Evolutionary conservation across 2,329 filamentous ascomycete genomes (phyloP), one percentile per base, ranked within the genome.

Genomic region (Exophiala spinifera): DNA sequence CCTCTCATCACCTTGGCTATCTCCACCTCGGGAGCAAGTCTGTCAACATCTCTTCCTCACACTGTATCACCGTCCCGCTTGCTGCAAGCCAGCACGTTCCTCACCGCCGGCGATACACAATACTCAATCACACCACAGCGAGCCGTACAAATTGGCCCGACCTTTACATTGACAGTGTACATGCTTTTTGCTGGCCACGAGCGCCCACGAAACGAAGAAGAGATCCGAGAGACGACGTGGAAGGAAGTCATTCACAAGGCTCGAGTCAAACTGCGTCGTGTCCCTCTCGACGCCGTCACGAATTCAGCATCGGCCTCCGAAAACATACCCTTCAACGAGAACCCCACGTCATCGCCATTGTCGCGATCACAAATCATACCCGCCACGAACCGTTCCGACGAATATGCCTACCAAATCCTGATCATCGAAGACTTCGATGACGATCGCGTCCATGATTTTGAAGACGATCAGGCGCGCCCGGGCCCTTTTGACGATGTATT

Each of bases 171-270:
- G 6, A 95, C 91, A 0, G 75, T 97, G 62, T 99, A 97, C 70
- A 96, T 97, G 91, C 80, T 97, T 0, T 99, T 97, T 65, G 79
- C 86, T 1, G 88, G 90, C 1, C 91, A 97, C 69, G 76, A 85
- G 40, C 73, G 81, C 36, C 74, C 77, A 2, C 76, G 80, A 15
- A 75, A 80, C 63, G 72, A 83, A 71, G 71, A 83, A 68, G 72
- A 81, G 64, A 63, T 85, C 61, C 67, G 87, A 73, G 71, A 85
- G 73, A 76, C 90, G 0, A 87, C 91, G 0, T 97, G 94, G 94
- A 94, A 97, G 68, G 92, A 99, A 69, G 91, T 95, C 37, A 86
- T 96, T 57, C 91, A 97, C 74, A 99, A 97, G 70, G 89, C 91
- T 15, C 83, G 85, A 36, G 84, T 96, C 11, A 89, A 91, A 54